Percentiles rank a stretch among this genome's conserved stretches.
phyloP scores from a whole-genome alignment of 169 alveolate species.

The Cardiosporidium cionae region DNA sequence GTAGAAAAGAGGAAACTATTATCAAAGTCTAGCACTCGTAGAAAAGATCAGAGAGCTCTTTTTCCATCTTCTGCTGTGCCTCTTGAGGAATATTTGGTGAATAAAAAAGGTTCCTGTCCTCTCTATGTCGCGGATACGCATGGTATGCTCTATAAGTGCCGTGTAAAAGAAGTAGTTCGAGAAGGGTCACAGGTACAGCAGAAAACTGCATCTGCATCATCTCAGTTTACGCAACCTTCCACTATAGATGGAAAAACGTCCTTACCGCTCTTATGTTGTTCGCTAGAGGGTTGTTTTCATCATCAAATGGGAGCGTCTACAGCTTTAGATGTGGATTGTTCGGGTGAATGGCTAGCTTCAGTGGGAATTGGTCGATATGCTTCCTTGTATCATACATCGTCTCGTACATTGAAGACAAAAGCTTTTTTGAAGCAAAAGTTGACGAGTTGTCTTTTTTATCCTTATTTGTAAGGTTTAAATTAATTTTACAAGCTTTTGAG shows the following conservation, averaged over 20 bases:
- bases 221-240: not conserved
- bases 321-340: no score
- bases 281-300: no score
- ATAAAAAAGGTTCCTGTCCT: not conserved
- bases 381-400: not conserved
- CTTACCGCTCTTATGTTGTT: no score
- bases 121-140: not conserved
- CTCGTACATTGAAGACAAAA: not conserved
- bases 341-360: not conserved
- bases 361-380: not conserved
- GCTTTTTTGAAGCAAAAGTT: no score
- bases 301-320: no score
- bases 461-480: no score
- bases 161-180: not conserved
- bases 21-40: not conserved
- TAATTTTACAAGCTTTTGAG: no score
- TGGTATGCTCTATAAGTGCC: not conserved
- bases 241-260: no score
- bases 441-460: no score
- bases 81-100: no score
- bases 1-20: not conserved
- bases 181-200: not conserved
- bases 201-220: not conserved
- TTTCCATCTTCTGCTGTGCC: no score
- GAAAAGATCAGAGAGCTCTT: not conserved